Conservation (phyloP, 768 basidiomycete genomes). For the Pleurotus tuoliensis region DNA sequence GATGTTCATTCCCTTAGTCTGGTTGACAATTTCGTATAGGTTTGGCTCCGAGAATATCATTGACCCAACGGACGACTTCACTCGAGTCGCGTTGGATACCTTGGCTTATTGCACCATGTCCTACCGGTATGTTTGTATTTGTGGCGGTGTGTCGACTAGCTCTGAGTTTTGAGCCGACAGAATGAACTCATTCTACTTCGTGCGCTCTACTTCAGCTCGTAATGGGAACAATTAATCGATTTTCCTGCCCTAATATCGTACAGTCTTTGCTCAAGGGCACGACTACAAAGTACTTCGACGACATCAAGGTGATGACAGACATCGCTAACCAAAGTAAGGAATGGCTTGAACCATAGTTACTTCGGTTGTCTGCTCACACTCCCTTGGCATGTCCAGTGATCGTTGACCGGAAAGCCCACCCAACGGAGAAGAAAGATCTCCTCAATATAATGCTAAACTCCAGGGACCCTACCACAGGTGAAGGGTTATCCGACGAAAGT, state of each 20-base stretch:
- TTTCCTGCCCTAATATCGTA: slow-evolving; percentile 30
- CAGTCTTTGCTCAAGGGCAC: slow-evolving; percentile 29
- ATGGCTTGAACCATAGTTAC: too few species aligned
- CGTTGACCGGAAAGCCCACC: slow-evolving; percentile 31
- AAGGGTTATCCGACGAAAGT: slow-evolving; percentile 33
- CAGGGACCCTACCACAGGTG: slow-evolving; percentile 41
- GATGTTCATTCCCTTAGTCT: not conserved
- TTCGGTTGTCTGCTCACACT: too few species aligned
- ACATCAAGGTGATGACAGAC: slow-evolving; percentile 38
- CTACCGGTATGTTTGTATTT: slow-evolving; percentile 22
- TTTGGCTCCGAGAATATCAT: slow-evolving; percentile 39
- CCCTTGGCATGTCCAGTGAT: slow-evolving; percentile 26
- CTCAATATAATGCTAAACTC: slow-evolving; percentile 42
- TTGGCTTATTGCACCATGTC: slow-evolving; percentile 42
- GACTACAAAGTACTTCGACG: slow-evolving; percentile 34
- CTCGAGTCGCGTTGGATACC: slow-evolving; percentile 44
- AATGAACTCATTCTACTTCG: slow-evolving; percentile 44
- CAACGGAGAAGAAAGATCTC: slow-evolving; percentile 37
- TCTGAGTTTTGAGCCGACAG: slow-evolving; percentile 16
- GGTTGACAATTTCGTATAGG: slow-evolving; percentile 15
- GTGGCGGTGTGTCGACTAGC: not conserved
- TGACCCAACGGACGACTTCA: slow-evolving; percentile 43
- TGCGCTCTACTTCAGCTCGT: slow-evolving; percentile 6
- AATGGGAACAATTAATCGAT: slow-evolving; percentile 14
- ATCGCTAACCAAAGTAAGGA: slow-evolving; percentile 35